Base-by-base conservation (phyloP, 129 eudicot species). In the Kitagawia praeruptora region DNA sequence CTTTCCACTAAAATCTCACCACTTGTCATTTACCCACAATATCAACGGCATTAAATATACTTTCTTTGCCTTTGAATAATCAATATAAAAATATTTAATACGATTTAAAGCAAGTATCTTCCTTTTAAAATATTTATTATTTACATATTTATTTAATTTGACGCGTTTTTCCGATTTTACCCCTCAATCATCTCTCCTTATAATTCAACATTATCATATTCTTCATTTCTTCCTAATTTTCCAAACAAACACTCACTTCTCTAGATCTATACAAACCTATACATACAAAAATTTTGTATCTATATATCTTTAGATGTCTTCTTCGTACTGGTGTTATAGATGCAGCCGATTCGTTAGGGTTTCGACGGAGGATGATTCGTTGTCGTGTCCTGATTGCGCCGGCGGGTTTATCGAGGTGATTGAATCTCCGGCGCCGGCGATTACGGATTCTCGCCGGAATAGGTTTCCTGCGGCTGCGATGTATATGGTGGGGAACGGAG, bases 261-360 rank as follows among this genome's bases (percentile, higher is more conserved):
- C 21, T 8, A 61, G 69, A 61, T 61, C 69, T 61, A 61, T 56
- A 58, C 14, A 23, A 1, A 58, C 66, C 64, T 56, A 21, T 58
- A 58, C 67, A 58, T n/a, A 58, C 67, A 58, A 3, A 8, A 40
- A 3, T 2, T 2, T 25, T 61, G 69, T 61, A 25, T 61, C 69
- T 61, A 61, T 61, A 61, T 54, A 2, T n/a, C 37, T 28, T 61
- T 75, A 70, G 63, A 88, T 87, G 87, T 86, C 96, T 56, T 82
- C 91, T 8, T 83, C 97, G 21, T 92, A 87, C 77, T 94, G 97
- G 97, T 94, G 98, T 34, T 86, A 92, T 87, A 84, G 97, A 75
- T 94, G 98, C 89, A 86, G 81, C 74, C 85, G 90, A 15, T 90
- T 88, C 82, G 85, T 87, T 73, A 44, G 81, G 74, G 87, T 89